These are phyloP conservation scores for Chytriomyces sp. DNA, from an alignment of 192 early-diverging fungal genomes.

Conservation along the genomic window DNA sequence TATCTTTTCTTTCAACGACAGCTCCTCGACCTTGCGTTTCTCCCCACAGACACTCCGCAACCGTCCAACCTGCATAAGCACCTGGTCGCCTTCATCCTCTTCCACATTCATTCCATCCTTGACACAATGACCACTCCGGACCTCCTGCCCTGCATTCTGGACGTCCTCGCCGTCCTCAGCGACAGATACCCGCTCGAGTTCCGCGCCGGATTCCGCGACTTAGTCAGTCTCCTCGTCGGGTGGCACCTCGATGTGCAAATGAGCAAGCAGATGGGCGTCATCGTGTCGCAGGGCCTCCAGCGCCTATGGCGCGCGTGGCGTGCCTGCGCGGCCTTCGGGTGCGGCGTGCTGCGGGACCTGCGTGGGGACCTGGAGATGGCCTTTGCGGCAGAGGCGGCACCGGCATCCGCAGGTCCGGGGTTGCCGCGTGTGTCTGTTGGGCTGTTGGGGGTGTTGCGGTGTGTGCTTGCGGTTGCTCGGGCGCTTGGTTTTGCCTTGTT, in stretches of 20 bases:
- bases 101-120: constrained; percentile 38
- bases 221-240: constrained; percentile 67
- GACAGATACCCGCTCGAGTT: constrained; percentile 41
- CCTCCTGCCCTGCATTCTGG: constrained; percentile 37
- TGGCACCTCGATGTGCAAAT: constrained; percentile 67
- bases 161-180: constrained; percentile 36
- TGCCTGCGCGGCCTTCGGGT: constrained; percentile 45
- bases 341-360: constrained; percentile 58
- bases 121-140: constrained; percentile 40
- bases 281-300: constrained; percentile 53
- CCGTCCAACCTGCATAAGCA: neutral
- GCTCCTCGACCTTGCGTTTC: neutral
- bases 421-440: neutral
- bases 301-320: constrained; percentile 52
- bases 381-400: neutral
- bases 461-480: constrained; percentile 25
- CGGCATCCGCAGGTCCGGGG: neutral
- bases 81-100: constrained; percentile 21
- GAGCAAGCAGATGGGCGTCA: constrained; percentile 35
- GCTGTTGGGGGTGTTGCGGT: neutral
- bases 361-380: constrained; percentile 51
- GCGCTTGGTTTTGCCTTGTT: constrained; percentile 36
- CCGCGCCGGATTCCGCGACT: constrained; percentile 33
- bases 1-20: neutral
- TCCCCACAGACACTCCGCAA: neutral